phyloP scores from a whole-genome alignment of 345 rosid genomes.

The Laguncularia racemosa region DNA sequence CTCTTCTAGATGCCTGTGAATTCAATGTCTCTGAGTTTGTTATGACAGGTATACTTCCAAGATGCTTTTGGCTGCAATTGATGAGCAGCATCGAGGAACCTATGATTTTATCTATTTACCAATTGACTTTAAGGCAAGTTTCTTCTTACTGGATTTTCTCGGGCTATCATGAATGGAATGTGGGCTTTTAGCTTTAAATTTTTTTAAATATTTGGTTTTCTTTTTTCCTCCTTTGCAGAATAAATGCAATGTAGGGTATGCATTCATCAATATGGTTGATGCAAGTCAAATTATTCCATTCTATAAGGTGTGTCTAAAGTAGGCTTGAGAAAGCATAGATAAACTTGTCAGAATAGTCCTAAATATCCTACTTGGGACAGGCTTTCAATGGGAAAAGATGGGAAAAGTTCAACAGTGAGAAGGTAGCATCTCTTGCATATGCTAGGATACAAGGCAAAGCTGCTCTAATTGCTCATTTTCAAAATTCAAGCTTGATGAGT shows the following conservation, averaged over 20 bases:
- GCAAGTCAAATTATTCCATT: slow-evolving; percentile 45
- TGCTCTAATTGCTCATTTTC: slow-evolving; percentile 69
- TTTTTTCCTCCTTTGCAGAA: slow-evolving; percentile 26
- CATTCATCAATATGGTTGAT: slow-evolving; percentile 66
- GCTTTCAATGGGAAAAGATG: slow-evolving; percentile 72
- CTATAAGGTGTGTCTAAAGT: slow-evolving; percentile 26
- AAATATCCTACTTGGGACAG: slow-evolving; percentile 35
- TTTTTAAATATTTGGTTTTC: slow-evolving; percentile 6
- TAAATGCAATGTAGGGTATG: slow-evolving; percentile 70
- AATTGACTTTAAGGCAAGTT: slow-evolving; percentile 68
- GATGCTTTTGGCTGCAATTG: slow-evolving; percentile 69
- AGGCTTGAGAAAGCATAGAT: background rate
- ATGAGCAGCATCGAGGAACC: slow-evolving; percentile 54
- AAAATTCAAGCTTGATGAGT: slow-evolving; percentile 75
- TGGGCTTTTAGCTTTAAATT: slow-evolving; percentile 3
- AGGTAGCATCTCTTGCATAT: slow-evolving; percentile 68
- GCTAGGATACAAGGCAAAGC: slow-evolving; percentile 72
- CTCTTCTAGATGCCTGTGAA: too few species aligned
- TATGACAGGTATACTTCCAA: slow-evolving; percentile 33
- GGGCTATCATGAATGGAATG: too few species aligned
- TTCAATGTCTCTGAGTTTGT: background rate
- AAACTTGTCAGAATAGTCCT: slow-evolving; percentile 3
- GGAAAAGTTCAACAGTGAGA: slow-evolving; percentile 80
- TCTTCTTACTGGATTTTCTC: background rate
- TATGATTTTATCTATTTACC: slow-evolving; percentile 65